These are phyloP conservation scores for Piper betle DNA, from an alignment of 164 flowering plant species.

Conservation along the genomic window DNA sequence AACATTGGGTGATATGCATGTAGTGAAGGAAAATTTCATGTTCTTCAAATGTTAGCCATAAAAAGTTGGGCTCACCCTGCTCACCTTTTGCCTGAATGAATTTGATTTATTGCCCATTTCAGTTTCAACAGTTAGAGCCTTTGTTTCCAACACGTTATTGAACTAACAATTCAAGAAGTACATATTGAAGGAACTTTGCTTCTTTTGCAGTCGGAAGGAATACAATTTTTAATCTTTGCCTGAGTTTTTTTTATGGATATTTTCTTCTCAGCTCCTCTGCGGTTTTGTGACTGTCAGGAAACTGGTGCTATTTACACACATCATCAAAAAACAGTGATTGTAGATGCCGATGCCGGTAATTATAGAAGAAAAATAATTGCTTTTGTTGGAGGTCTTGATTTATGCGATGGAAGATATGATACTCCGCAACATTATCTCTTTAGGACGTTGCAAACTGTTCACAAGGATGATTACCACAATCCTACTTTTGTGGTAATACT, in stretches of 20 bases:
- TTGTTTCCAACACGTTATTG: too few species aligned
- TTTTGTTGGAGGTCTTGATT: slow-evolving; percentile 84
- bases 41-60: too few species aligned
- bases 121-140: too few species aligned
- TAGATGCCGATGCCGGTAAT: slow-evolving; percentile 74
- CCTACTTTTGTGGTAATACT: slow-evolving; percentile 51
- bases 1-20: too few species aligned
- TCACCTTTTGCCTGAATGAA: too few species aligned
- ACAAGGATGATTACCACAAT: slow-evolving; percentile 69
- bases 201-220: too few species aligned
- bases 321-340: slow-evolving; percentile 83
- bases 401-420: slow-evolving; percentile 83
- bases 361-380: slow-evolving; percentile 62
- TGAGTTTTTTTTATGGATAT: not conserved
- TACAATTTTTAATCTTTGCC: too few species aligned
- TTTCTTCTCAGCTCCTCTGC: slow-evolving; percentile 1
- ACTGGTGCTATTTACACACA: slow-evolving; percentile 73
- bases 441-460: slow-evolving; percentile 49
- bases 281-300: slow-evolving; percentile 34
- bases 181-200: too few species aligned
- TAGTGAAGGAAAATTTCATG: too few species aligned
- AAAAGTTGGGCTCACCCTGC: too few species aligned
- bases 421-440: slow-evolving; percentile 61
- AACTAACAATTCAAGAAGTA: too few species aligned
- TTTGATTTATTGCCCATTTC: too few species aligned